A percentile compares a stretch with the other conserved stretches of the same genome.
Conservation (phyloP, 2,329 filamentous ascomycete species). For the Colletotrichum musae region DNA sequence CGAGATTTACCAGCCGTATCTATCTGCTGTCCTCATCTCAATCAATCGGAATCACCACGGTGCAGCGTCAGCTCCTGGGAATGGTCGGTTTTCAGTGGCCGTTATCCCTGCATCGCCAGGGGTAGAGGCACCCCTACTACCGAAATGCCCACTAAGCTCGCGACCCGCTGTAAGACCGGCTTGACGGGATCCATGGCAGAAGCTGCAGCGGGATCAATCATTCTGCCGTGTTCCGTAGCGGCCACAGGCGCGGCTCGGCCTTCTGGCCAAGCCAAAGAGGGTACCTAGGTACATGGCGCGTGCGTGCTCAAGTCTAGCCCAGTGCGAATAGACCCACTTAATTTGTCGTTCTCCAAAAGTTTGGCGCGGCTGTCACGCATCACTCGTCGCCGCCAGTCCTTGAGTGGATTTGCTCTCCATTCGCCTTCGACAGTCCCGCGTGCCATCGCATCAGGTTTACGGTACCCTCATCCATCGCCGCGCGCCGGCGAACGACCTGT, state of each 20-base stretch:
- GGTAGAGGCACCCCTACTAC: conserved; percentile 28
- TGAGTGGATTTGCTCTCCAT: conserved; percentile 21
- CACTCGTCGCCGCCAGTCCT: conserved; percentile 26
- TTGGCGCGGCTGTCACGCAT: conserved; percentile 38
- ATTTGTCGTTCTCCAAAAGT: conserved; percentile 38
- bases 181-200: conserved; percentile 23
- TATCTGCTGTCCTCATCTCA: conserved; percentile 37
- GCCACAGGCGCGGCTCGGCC: background rate
- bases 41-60: conserved; percentile 39
- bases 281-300: background rate
- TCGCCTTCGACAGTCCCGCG: conserved; percentile 1
- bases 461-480: background rate
- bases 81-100: conserved; percentile 35
- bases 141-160: conserved; percentile 29
- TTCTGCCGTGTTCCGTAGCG: conserved; percentile 25
- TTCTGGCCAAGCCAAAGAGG: background rate
- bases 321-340: conserved; percentile 21
- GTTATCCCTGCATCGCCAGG: conserved; percentile 36
- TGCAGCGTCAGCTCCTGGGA: conserved; percentile 34
- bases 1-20: conserved; percentile 18
- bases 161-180: conserved; percentile 15
- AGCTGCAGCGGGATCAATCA: conserved; percentile 31
- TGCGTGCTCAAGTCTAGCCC: too few species aligned
- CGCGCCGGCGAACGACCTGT: background rate
- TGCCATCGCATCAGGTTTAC: conserved; percentile 4